Conservation (phyloP, 202 grass and related monocot genomes). For the Setaria viridis region DNA sequence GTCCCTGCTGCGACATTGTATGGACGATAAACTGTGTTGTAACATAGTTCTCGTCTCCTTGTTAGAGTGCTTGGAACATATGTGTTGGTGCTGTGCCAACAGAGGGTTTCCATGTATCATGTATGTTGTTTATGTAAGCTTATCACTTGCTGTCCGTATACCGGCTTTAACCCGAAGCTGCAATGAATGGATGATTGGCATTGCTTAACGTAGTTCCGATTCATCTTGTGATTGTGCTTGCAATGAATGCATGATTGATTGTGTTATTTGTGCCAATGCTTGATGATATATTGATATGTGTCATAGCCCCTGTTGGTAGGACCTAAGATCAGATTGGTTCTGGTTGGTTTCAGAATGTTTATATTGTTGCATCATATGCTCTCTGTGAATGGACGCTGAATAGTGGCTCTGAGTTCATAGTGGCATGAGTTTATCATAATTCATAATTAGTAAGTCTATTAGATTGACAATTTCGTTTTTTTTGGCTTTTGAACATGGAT, state of each 20-base stretch:
- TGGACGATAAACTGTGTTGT: neutral
- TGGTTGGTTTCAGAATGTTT: neutral
- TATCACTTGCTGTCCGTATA: neutral
- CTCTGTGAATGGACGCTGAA: neutral
- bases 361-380: neutral
- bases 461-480: neutral
- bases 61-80: neutral
- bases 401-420: neutral
- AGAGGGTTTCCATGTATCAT: too few species aligned
- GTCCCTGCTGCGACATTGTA: neutral
- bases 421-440: neutral
- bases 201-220: neutral
- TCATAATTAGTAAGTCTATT: neutral
- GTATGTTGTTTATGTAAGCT: neutral
- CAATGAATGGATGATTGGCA: neutral
- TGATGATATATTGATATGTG: too few species aligned
- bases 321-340: neutral
- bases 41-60: neutral
- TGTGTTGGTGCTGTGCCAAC: neutral
- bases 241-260: neutral
- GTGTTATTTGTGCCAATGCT: neutral
- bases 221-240: neutral
- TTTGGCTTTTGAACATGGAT: neutral
- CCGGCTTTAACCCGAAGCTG: neutral
- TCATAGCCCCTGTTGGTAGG: neutral